These are phyloP conservation scores for Alternaria ethzedia DNA, from an alignment of 2,329 filamentous ascomycete species.

Conservation along the genomic window DNA sequence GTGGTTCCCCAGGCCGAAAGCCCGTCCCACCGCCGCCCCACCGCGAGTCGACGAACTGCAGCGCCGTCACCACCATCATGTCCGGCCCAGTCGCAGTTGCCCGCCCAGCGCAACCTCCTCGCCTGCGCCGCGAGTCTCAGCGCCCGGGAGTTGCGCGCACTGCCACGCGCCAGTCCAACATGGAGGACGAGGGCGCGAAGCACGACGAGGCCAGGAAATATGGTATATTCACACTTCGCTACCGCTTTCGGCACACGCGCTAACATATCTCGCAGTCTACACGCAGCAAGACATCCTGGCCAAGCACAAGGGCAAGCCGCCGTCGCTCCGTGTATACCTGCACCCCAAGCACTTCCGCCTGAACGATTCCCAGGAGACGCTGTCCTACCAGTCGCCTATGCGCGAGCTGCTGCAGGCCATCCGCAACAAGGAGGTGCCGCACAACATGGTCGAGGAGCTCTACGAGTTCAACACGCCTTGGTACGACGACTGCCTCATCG, in stretches of 20 bases:
- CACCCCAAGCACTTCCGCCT: conserved; percentile 80
- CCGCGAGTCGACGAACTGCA: conserved; percentile 14
- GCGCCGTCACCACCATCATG: conserved; percentile 30
- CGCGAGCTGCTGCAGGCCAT: conserved; percentile 79
- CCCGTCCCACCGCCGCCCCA: conserved; percentile 22
- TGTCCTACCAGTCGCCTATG: conserved; percentile 93
- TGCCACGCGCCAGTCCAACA: conserved; percentile 31
- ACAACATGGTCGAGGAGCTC: conserved; percentile 85
- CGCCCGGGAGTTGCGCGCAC: conserved; percentile 46
- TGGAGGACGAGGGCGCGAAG: conserved; percentile 39
- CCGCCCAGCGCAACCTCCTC: conserved; percentile 51
- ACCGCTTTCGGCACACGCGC: not conserved
- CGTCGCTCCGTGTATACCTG: conserved; percentile 86
- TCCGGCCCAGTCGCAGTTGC: conserved; percentile 42
- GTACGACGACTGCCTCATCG: conserved; percentile 91
- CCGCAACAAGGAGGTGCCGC: conserved; percentile 77
- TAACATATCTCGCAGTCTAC: conserved; percentile 62
- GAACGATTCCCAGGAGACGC: conserved; percentile 91
- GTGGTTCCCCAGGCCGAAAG: conserved; percentile 18
- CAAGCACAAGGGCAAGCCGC: conserved; percentile 74
- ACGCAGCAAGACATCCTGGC: conserved; percentile 80
- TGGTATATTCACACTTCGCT: conserved; percentile 24
- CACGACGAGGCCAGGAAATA: conserved; percentile 38
- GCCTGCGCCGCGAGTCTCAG: conserved; percentile 52
- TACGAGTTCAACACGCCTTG: conserved; percentile 75